Base-by-base conservation (phyloP, 1,139 yeast genomes). In the Eremothecium gossypii region DNA sequence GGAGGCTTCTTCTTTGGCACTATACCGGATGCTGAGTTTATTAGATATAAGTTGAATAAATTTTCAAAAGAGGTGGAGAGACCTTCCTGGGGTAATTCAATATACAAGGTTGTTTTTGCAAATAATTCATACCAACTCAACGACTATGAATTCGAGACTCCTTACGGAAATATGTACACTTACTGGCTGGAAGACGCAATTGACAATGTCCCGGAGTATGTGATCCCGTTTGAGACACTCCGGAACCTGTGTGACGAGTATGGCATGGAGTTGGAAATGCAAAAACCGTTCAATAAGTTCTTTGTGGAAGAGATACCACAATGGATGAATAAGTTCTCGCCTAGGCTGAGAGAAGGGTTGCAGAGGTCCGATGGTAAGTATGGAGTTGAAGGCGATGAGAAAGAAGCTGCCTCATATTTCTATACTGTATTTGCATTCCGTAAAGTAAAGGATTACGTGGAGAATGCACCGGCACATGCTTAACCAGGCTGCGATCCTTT, bases 1-100 rank as follows among this genome's bases (percentile, higher is more conserved):
- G 97, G 96, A 2, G 97, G 98, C 0, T 70, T 71, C 42, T 89
- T 93, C 55, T 74, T 91, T 45, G 98, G 97, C 1, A 93, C 98
- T 0, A 85, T 89, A 35, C 98, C 98, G 1, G 86, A 91, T 42
- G 79, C 94, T 2, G 96, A 87, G 58, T 83, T 81, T 52, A 83
- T 89, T 40, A 72, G 76, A 45, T 74, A 76, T 52, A 81, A 82
- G 56, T 67, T 84, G 35, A 66, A 71, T 39, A 73, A 70, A 38
- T 57, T 76, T 40, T 61, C 60, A 28, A 64, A 68, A 12, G 67
- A 65, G 11, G 79, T 74, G 12, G 75, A 73, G 37, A 71, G 72
- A 37, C 74, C 74, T 39, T 52, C 61, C 2, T 91, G 94, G 80
- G 97, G 97, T 0, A 91, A 91, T 57, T 75, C 78, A 0, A 71